Conservation (phyloP, 352 stramenopile species). For the Pythium folliculosum region DNA sequence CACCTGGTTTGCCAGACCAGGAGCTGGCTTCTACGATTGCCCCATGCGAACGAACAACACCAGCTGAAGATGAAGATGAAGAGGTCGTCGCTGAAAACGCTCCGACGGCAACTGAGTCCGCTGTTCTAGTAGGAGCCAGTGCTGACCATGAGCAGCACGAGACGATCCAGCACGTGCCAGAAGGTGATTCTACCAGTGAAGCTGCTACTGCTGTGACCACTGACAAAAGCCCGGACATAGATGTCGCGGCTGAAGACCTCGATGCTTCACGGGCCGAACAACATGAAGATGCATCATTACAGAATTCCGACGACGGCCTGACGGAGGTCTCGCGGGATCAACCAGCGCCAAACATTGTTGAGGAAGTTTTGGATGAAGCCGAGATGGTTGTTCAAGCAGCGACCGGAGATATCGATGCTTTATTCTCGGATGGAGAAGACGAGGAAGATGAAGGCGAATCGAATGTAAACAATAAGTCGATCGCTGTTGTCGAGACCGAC, state of each 20-base stretch:
- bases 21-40: not conserved
- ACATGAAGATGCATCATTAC: too few species aligned
- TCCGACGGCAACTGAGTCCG: not conserved
- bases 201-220: too few species aligned
- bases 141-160: not conserved
- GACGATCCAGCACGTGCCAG: not conserved
- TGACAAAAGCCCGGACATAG: not conserved
- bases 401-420: slow-evolving; percentile 5
- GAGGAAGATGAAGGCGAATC: not conserved
- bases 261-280: not conserved
- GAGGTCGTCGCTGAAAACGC: not conserved
- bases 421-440: not conserved
- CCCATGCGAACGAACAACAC: not conserved
- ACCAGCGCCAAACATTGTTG: not conserved
- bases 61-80: not conserved
- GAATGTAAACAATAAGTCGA: not conserved
- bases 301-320: too few species aligned
- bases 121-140: too few species aligned
- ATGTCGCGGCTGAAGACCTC: not conserved
- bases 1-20: not conserved
- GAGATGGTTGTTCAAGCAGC: not conserved
- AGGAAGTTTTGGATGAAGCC: not conserved
- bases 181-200: not conserved
- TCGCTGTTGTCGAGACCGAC: not conserved
- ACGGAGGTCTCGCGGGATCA: too few species aligned